Evolutionary conservation across 164 flowering plant genomes (phyloP), one percentile per base, ranked within the genome.

Genomic region (Dillenia turbinata): DNA sequence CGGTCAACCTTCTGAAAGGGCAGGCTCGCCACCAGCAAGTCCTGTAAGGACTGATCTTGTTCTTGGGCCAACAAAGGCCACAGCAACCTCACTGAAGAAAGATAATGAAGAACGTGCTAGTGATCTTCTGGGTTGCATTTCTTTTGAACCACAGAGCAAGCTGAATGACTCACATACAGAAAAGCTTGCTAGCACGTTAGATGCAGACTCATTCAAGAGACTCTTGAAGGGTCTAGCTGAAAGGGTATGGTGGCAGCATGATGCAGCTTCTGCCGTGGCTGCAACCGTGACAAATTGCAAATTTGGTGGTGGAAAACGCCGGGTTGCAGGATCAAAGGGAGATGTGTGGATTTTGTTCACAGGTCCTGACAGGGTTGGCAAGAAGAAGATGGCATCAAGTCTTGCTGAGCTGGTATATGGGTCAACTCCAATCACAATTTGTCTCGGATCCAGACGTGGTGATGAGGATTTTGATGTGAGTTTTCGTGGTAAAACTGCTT

Each of bases 361-460:
- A 0, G 99, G 99, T 52, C 93, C 97, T 0, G 99, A 94, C 60
- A 75, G 84, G 62, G 81, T 85, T 50, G 99, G 92, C 52, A 94
- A 91, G 83, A 86, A 65, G 75, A 94, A 83, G 78, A 89, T 91
- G 92, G 96, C 88, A 13, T 65, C 73, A 0, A 89, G 83, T n/a
- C 83, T 94, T 15, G 78, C 99, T 0, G 92, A 91, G 52, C 77
- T 76, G 12, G 76, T 88, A 7, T 74, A 79, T 22, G 77, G 89
- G 26, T 44, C 79, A 9, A 63, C 14, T 67, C 93, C 96, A 5
- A 63, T 79, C 11, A 73, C 67, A 13, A 77, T 94, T 48, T 68
- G 71, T 51, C 84, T 94, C 14, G 96, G 98, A 12, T 74, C 85
- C 15, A 58, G 83, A 47, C 71, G 76, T 0, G 75, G 67, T 44